Base-by-base conservation (phyloP, 1,139 yeast genomes). In the Pneumocystis carinii region DNA sequence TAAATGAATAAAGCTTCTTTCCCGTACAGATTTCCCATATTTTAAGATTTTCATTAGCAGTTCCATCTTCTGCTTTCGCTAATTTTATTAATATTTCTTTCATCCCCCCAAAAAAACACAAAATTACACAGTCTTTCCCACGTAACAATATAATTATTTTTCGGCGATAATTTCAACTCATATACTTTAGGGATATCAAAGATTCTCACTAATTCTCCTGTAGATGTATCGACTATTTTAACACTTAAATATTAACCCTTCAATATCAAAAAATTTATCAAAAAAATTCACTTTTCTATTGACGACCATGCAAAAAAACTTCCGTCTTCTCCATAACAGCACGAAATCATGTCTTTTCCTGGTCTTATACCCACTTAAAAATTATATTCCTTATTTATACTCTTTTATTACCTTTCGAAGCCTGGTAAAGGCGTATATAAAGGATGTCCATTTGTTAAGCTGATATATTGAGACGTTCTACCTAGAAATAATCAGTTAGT, bases 111-210 rank as follows among this genome's bases (percentile, higher is more conserved):
- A 39, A 19, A 56, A 37, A 10, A 8, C 68, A 83, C 14, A 57
- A 27, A 19, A 27, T 37, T 57, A 57, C 59, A 73, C 14, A 97
- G 96, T 71, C 90, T 87, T 70, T 90, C 90, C 97, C 97, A 94
- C 61, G 95, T 83, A 69, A 90, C 83, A 67, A 92, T 75, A 72
- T 79, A 90, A 60, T 84, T 82, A n/a, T 97, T 97, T 64, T 83
- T 79, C 12, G 97, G 96, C 14, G 96, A 88, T 72, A 92, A 89
- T 68, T 83, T 84, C 70, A 92, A 75, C 71, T 92, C 97, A 70
- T 85, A 84, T 29, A 87, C 87, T 67, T 87, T 90, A 37, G 77
- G 72, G 55, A 82, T 75, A 39, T 78, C 81, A 62, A 87, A 73
- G 19, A 74, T 76, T 61, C 78, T 74, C 62, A 79, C 71, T 41